Conservation (phyloP, 2,329 filamentous ascomycete genomes). For the Rosellinia necatrix region DNA sequence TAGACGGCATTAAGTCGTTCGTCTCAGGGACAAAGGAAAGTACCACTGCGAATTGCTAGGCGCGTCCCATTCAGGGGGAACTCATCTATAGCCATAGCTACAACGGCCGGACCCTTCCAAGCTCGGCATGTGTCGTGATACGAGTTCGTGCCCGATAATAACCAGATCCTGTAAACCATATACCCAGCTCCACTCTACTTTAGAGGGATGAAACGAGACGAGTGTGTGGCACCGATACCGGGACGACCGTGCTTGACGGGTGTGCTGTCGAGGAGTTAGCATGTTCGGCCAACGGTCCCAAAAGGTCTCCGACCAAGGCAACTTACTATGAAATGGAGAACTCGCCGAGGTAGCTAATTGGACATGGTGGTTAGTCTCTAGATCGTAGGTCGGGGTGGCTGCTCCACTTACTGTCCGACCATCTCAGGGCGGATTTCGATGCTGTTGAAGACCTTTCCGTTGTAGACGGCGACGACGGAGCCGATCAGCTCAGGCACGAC, state of each 20-base stretch:
- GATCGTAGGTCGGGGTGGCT: background rate
- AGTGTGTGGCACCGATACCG: conserved; percentile 99
- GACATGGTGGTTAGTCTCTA: conserved; percentile 8
- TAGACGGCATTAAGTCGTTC: conserved; percentile 8
- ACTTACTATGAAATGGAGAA: conserved; percentile 99
- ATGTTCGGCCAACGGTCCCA: background rate
- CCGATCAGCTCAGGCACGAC: conserved; percentile 99
- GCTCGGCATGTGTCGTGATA: conserved; percentile 14
- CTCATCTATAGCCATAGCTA: conserved; percentile 31
- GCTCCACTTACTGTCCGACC: conserved; percentile 84
- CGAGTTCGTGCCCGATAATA: conserved; percentile 20
- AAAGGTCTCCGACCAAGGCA: background rate
- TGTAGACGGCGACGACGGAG: conserved; percentile 98
- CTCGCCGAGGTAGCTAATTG: conserved; percentile 70
- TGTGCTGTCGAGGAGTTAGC: conserved; percentile 73
- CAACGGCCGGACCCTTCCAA: conserved; percentile 16
- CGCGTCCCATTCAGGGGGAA: conserved; percentile 19
- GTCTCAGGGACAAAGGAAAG: conserved; percentile 24
- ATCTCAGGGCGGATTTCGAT: conserved; percentile 99
- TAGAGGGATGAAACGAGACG: conserved; percentile 99
- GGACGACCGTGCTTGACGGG: conserved; percentile 99
- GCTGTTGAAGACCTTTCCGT: conserved; percentile 99
- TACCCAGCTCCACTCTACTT: conserved; percentile 56
- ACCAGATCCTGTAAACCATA: conserved; percentile 23
- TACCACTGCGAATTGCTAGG: conserved; percentile 28